Percentiles rank a stretch among this genome's conserved stretches.
These are phyloP conservation scores for Trichoderma asperelloides DNA, from an alignment of 495 filamentous ascomycete species.

Conservation along the genomic window DNA sequence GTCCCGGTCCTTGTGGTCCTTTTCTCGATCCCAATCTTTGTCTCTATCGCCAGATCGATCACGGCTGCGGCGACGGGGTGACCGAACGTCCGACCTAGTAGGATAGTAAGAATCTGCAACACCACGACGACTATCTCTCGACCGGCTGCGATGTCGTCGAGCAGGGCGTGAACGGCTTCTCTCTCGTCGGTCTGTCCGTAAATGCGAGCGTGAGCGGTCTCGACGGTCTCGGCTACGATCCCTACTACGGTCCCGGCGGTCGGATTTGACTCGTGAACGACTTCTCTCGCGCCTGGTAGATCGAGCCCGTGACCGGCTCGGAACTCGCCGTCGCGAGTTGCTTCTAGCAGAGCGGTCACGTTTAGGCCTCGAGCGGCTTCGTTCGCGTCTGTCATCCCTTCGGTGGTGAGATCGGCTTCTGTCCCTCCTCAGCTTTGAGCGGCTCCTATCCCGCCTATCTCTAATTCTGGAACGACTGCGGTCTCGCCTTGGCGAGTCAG, in stretches of 20 bases:
- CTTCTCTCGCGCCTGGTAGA: conserved; percentile 26
- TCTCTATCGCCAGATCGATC: conserved; percentile 5
- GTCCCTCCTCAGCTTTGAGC: conserved; percentile 20
- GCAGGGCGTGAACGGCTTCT: conserved; percentile 16
- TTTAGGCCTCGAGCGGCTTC: conserved; percentile 19
- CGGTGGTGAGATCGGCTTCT: conserved; percentile 18
- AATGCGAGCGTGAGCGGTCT: conserved; percentile 21
- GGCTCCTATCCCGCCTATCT: conserved; percentile 22
- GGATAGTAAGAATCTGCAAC: conserved; percentile 8
- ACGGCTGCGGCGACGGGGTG: conserved; percentile 19
- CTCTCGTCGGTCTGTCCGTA: conserved; percentile 16
- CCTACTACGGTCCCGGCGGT: conserved; percentile 20
- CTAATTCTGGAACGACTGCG: conserved; percentile 8
- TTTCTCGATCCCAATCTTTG: conserved; percentile 10
- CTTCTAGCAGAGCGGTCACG: conserved; percentile 31
- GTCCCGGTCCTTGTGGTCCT: conserved; percentile 14
- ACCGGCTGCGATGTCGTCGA: conserved; percentile 23
- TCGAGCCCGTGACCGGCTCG: conserved; percentile 25
- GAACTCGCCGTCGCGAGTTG: conserved; percentile 26
- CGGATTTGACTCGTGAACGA: conserved; percentile 25
- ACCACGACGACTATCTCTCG: conserved; percentile 13
- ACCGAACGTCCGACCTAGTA: conserved; percentile 18
- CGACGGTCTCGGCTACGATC: conserved; percentile 15
- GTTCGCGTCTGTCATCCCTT: conserved; percentile 15
- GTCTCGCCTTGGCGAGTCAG: conserved; percentile 17